Percentiles rank a stretch among this genome's conserved stretches.
Conservation (phyloP, 2,329 filamentous ascomycete genomes). For the Fusarium coicis region DNA sequence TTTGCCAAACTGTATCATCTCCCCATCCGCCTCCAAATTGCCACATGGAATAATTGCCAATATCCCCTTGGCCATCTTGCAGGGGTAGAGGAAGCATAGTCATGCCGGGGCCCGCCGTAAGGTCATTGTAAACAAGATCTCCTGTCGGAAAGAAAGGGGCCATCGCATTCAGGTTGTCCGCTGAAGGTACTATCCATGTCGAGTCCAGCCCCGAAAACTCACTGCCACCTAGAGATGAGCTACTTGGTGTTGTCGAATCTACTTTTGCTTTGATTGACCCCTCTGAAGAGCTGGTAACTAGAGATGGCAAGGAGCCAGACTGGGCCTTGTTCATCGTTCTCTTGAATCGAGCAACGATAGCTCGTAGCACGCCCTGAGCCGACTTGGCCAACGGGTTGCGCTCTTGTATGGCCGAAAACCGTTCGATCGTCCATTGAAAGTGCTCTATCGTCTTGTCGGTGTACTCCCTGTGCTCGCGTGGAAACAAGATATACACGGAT, state of each 20-base stretch:
- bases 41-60: conserved; percentile 48
- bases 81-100: conserved; percentile 34
- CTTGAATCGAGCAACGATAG: conserved; percentile 64
- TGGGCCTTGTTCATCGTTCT: conserved; percentile 55
- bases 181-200: conserved; percentile 56
- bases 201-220: conserved; percentile 21
- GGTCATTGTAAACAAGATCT: conserved; percentile 67
- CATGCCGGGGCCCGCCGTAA: conserved; percentile 55
- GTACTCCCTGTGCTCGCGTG: conserved; percentile 63
- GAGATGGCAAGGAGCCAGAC: conserved; percentile 23
- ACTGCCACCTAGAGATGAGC: conserved; percentile 6
- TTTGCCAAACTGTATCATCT: conserved; percentile 65
- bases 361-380: conserved; percentile 65
- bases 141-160: conserved; percentile 67
- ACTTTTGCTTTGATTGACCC: background rate
- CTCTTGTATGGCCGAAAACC: conserved; percentile 66
- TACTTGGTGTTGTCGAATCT: conserved; percentile 33
- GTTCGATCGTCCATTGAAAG: conserved; percentile 68
- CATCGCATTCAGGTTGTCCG: conserved; percentile 62
- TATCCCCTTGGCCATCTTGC: conserved; percentile 5
- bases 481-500: conserved; percentile 70
- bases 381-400: conserved; percentile 65
- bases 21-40: conserved; percentile 67
- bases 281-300: background rate
- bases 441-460: conserved; percentile 62